Evolutionary conservation across 345 rosid species (phyloP).

Genomic region (Physaria fendleri): DNA sequence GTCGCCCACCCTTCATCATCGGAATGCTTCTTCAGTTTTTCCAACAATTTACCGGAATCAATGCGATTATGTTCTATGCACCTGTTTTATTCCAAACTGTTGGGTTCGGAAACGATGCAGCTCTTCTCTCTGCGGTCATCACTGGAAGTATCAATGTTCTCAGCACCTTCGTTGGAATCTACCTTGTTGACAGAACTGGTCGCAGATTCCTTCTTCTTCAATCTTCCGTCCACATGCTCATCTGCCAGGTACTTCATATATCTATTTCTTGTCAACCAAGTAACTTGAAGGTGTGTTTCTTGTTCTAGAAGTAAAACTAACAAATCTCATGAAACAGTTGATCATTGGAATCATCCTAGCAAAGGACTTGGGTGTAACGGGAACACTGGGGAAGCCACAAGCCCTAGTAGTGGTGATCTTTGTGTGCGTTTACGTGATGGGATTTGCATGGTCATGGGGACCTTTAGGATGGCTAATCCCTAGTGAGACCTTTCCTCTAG

Average conservation of each 20-base stretch:
- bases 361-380: conserved; percentile 30
- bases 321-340: conserved; percentile 17
- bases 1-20: conserved; percentile 48
- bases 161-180: conserved; percentile 53
- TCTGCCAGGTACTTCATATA: conserved; percentile 27
- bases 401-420: conserved; percentile 44
- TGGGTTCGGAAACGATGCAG: too few species aligned
- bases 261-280: background rate
- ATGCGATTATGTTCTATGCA: too few species aligned
- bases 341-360: conserved; percentile 45
- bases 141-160: conserved; percentile 53
- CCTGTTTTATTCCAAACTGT: too few species aligned
- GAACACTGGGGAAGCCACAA: conserved; percentile 25
- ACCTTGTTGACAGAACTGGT: conserved; percentile 50
- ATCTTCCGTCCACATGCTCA: conserved; percentile 38
- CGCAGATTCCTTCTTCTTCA: conserved; percentile 51
- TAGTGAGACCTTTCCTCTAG: conserved; percentile 61
- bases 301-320: conserved; percentile 1
- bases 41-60: conserved; percentile 64
- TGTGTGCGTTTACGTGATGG: conserved; percentile 52
- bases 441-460: conserved; percentile 87
- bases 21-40: conserved; percentile 48
- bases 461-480: conserved; percentile 79
- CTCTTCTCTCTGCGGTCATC: conserved; percentile 57
- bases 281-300: background rate